Percentiles rank a stretch among this genome's conserved stretches.
Evolutionary conservation across 768 basidiomycete species (phyloP).

Genomic region (Xerocomellus chrysenteron): DNA sequence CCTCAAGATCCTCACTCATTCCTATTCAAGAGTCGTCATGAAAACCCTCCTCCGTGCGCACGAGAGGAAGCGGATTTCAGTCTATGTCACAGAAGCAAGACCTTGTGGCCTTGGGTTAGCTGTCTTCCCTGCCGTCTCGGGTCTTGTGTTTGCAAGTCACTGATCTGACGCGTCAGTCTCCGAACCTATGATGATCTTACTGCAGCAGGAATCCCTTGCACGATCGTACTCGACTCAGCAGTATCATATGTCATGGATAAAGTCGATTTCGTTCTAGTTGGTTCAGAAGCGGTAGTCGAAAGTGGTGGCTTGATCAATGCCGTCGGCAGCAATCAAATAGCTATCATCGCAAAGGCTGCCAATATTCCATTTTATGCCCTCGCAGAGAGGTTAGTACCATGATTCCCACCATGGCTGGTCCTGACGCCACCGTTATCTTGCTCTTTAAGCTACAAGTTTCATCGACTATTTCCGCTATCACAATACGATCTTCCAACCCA

Average conservation of each 20-base stretch:
- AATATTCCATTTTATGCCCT: slow-evolving; percentile 97
- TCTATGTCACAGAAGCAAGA: slow-evolving; percentile 95
- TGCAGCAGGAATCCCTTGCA: slow-evolving; percentile 90
- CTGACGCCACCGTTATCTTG: slow-evolving; percentile 24
- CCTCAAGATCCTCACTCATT: slow-evolving; percentile 89
- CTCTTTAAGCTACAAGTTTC: slow-evolving; percentile 86
- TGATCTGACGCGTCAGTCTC: slow-evolving; percentile 49
- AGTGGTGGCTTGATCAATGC: slow-evolving; percentile 91
- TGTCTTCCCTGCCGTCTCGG: slow-evolving; percentile 3
- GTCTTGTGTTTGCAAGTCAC: slow-evolving; percentile 5
- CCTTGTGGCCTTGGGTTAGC: slow-evolving; percentile 85
- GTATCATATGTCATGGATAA: slow-evolving; percentile 97
- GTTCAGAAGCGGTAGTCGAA: slow-evolving; percentile 97
- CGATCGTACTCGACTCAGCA: slow-evolving; percentile 92
- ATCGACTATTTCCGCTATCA: slow-evolving; percentile 90
- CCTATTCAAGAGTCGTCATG: slow-evolving; percentile 94
- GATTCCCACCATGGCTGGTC: slow-evolving; percentile 19
- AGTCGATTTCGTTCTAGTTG: slow-evolving; percentile 93
- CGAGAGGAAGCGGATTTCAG: slow-evolving; percentile 88
- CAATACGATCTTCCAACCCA: slow-evolving; percentile 87
- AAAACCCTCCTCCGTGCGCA: slow-evolving; percentile 90
- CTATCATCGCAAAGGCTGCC: slow-evolving; percentile 90
- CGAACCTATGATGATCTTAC: slow-evolving; percentile 88
- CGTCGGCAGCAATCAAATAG: slow-evolving; percentile 95
- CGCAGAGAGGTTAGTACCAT: slow-evolving; percentile 70